Percentiles rank a stretch among this genome's conserved stretches.
phyloP scores from a whole-genome alignment of 2,329 filamentous ascomycete genomes.

The Neofusicoccum kwambonambiense region DNA sequence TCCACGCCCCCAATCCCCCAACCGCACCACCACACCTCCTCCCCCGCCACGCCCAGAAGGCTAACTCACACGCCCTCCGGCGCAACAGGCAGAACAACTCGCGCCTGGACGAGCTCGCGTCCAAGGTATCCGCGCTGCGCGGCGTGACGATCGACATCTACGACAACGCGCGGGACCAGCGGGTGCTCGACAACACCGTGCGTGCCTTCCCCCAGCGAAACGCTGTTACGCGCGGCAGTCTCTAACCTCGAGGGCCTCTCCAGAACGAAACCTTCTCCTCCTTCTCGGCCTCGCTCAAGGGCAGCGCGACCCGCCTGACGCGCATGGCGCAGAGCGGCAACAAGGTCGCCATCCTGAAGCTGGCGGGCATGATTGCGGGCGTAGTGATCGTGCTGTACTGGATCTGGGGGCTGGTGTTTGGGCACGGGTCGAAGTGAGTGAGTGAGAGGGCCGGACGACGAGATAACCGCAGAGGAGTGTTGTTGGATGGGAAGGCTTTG shows the following conservation, averaged over 20 bases:
- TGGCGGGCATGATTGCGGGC: constrained; percentile 78
- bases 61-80: constrained; percentile 16
- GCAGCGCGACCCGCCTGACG: constrained; percentile 76
- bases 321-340: constrained; percentile 91
- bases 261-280: constrained; percentile 84
- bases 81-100: constrained; percentile 81
- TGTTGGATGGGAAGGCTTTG: too few relatives aligned
- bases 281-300: constrained; percentile 78
- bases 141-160: constrained; percentile 97
- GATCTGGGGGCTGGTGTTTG: constrained; percentile 41
- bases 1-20: background rate
- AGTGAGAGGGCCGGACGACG: too few relatives aligned
- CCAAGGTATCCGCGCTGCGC: constrained; percentile 88
- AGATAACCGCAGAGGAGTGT: too few relatives aligned
- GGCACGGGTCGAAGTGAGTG: background rate
- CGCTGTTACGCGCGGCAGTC: too few relatives aligned
- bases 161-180: constrained; percentile 86
- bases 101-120: constrained; percentile 83
- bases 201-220: constrained; percentile 30
- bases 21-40: background rate
- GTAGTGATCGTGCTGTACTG: constrained; percentile 75
- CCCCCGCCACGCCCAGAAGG: background rate
- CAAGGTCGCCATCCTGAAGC: constrained; percentile 84
- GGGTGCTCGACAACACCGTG: constrained; percentile 85
- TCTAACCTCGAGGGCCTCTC: too few relatives aligned